Evolutionary conservation across 371 early-diverging fungal genomes (phyloP).

Genomic region (Basidiobolus meristosporus): DNA sequence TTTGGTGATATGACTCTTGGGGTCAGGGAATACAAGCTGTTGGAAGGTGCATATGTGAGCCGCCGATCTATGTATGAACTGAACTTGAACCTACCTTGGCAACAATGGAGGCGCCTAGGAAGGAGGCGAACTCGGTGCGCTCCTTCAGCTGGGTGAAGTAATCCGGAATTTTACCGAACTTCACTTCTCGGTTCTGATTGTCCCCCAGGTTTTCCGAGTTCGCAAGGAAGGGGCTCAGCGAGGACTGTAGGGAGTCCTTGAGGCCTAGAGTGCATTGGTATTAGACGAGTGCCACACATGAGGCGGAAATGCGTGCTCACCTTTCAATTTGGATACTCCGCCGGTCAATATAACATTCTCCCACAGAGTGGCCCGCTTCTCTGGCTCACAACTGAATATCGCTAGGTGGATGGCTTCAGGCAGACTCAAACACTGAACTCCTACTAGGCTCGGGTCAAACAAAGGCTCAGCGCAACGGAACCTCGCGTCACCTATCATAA

Average conservation of each 20-base stretch:
- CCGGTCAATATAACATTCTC: slow-evolving; percentile 62
- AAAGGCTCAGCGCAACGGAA: slow-evolving; percentile 35
- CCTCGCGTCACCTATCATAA: slow-evolving; percentile 35
- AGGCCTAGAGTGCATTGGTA: slow-evolving; percentile 12
- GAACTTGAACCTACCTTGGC: slow-evolving; percentile 37
- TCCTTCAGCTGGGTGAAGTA: slow-evolving; percentile 55
- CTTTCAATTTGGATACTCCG: slow-evolving; percentile 27
- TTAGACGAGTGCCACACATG: not conserved
- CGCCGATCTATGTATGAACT: not conserved
- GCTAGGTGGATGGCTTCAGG: slow-evolving; percentile 41
- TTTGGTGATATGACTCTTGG: slow-evolving; percentile 53
- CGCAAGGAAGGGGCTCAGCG: slow-evolving; percentile 25
- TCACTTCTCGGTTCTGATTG: slow-evolving; percentile 46
- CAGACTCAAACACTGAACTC: slow-evolving; percentile 17
- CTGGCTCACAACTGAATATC: slow-evolving; percentile 49
- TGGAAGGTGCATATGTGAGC: not conserved
- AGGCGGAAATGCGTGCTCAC: slow-evolving; percentile 7
- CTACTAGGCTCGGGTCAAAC: slow-evolving; percentile 31
- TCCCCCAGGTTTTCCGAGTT: slow-evolving; percentile 59
- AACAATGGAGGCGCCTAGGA: slow-evolving; percentile 56
- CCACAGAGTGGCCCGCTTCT: slow-evolving; percentile 58
- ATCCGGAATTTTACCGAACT: slow-evolving; percentile 52
- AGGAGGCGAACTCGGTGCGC: slow-evolving; percentile 34
- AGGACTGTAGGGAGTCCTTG: slow-evolving; percentile 34
- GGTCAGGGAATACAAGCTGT: slow-evolving; percentile 42